Evolutionary conservation across 768 basidiomycete species (phyloP).

Genomic region (Russula abietina): DNA sequence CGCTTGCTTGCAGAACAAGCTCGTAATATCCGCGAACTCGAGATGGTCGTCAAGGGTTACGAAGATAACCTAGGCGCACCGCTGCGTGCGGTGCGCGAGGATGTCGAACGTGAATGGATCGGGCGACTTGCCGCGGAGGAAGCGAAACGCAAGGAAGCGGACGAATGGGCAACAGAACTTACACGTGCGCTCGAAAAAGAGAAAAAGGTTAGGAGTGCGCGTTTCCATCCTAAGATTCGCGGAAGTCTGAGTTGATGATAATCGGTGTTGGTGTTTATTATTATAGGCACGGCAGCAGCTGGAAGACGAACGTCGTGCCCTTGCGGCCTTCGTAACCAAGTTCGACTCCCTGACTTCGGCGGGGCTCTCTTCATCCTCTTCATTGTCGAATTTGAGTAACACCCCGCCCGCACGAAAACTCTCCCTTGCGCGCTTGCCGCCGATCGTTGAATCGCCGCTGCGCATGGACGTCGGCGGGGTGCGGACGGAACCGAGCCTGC

Average conservation of each 20-base stretch:
- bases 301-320: constrained; percentile 71
- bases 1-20: constrained; percentile 64
- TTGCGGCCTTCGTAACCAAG: constrained; percentile 75
- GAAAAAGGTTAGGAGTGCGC: constrained; percentile 49
- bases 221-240: too few species aligned
- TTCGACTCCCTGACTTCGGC: constrained; percentile 74
- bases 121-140: constrained; percentile 53
- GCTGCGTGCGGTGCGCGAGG: constrained; percentile 57
- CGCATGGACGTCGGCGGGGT: constrained; percentile 37
- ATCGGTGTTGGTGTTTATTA: not conserved
- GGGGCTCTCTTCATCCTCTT: constrained; percentile 24
- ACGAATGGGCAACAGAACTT: constrained; percentile 67
- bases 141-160: constrained; percentile 58
- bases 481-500: constrained; percentile 31
- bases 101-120: constrained; percentile 70
- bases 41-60: constrained; percentile 62
- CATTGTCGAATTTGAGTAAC: constrained; percentile 3
- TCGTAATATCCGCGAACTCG: constrained; percentile 72
- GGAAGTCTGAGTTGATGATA: not conserved
- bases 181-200: constrained; percentile 75
- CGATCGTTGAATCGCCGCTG: constrained; percentile 45
- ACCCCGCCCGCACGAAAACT: constrained; percentile 29
- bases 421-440: constrained; percentile 24
- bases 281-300: constrained; percentile 50
- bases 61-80: constrained; percentile 71